Evolutionary conservation across 177 flowering plant genomes (phyloP), one percentile per base, ranked within the genome.

Genomic region (Vitis hybrid): DNA sequence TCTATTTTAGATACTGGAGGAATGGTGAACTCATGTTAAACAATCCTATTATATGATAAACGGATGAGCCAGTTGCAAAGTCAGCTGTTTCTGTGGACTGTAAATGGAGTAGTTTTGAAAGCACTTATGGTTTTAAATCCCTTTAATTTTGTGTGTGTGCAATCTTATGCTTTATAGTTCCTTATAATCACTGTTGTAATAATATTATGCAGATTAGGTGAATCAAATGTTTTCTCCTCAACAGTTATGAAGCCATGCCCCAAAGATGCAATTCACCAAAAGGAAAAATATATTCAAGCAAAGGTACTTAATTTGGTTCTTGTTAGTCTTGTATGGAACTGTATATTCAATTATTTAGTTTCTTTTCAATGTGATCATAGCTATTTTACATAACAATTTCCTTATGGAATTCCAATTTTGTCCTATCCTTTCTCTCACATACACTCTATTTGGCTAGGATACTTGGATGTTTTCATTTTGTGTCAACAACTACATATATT

Each of bases 251-350:
- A 94, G 79, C 97, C 97, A 66, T 77, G 75, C 52, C 81, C 87
- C 16, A 74, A 69, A 68, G 97, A 91, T 77, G 75, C 82, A 26
- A 55, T 78, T 73, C 64, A 68, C 16, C 55, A 53, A 15, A 94
- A 85, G 84, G 98, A 94, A 82, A 91, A 80, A 68, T 94, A 87
- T 76, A 91, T 92, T 73, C 87, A 88, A 18, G 84, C 92, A 65
- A 94, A 94, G 98, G 98, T 94, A 85, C 60, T 62, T 26, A 19
- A 22, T 20, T 33, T 68, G 4, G 33, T 55, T 51, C n/a, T 15
- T 9, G 12, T 13, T 48, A 57, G 53, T 26, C 33, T 31, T 29
- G 14, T 15, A 22, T 22, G 26, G 26, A 22, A 22, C 26, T 22
- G 26, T 2, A 22, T 22, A 7, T 55, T 62, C 19, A 31, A 45